Evolutionary conservation across 352 stramenopile species (phyloP).

Genomic region (Pythium aphanidermatum): DNA sequence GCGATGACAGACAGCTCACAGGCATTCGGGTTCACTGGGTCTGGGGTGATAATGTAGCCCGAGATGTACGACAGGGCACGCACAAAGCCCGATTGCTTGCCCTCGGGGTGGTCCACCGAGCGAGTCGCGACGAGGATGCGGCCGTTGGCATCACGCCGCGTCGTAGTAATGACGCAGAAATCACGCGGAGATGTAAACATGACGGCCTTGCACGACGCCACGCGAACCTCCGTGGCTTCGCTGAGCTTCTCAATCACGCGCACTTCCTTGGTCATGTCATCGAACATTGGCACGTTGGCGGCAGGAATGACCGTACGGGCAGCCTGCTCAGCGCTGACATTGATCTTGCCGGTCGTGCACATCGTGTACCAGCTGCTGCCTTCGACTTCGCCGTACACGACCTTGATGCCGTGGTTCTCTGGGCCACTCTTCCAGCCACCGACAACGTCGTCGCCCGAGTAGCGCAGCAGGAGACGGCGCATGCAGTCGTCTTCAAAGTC

Average conservation of each 20-base stretch:
- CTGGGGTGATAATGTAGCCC: conserved; percentile 61
- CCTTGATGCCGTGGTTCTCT: conserved; percentile 60
- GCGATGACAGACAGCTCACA: conserved; percentile 66
- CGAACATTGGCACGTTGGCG: conserved; percentile 67
- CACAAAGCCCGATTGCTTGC: conserved; percentile 28
- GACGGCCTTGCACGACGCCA: conserved; percentile 53
- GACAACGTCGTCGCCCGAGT: conserved; percentile 51
- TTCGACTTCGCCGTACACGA: conserved; percentile 56
- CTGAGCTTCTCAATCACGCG: conserved; percentile 54
- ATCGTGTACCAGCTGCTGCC: conserved; percentile 71
- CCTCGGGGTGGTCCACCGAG: conserved; percentile 51
- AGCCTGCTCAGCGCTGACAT: conserved; percentile 46
- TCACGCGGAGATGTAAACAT: conserved; percentile 75
- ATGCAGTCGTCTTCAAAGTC: conserved; percentile 58
- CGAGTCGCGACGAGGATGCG: conserved; percentile 66
- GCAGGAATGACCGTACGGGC: conserved; percentile 40
- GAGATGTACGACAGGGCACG: conserved; percentile 39
- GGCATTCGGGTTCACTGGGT: conserved; percentile 49
- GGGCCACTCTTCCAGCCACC: conserved; percentile 63
- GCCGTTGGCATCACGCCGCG: conserved; percentile 36
- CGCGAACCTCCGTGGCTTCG: conserved; percentile 54
- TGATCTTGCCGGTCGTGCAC: conserved; percentile 53
- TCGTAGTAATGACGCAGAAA: conserved; percentile 64
- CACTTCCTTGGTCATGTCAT: conserved; percentile 78
- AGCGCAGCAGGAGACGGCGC: conserved; percentile 43